Evolutionary conservation across 2,329 filamentous ascomycete genomes (phyloP).

Genomic region (Xylariaceae sp.): DNA sequence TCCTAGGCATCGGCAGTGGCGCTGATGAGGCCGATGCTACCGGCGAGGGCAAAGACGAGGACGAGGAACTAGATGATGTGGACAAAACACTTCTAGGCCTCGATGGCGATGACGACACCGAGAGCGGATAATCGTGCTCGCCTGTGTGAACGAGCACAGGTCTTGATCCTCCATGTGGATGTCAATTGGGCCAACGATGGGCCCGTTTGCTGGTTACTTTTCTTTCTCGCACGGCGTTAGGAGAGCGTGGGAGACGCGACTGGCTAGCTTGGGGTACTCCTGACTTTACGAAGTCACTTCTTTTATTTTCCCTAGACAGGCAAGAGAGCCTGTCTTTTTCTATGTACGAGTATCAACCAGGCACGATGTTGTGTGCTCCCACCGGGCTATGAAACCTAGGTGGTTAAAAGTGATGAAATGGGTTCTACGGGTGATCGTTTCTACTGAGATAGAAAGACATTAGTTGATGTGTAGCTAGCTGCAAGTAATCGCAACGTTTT

Average conservation of each 20-base stretch:
- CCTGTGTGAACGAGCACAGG: not conserved
- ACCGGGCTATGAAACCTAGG: too few species aligned
- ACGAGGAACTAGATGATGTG: constrained; percentile 36
- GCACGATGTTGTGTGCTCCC: too few species aligned
- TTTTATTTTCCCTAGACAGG: not conserved
- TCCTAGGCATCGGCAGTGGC: constrained; percentile 43
- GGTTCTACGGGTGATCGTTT: too few species aligned
- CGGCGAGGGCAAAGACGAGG: constrained; percentile 40
- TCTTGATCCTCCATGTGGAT: constrained; percentile 2
- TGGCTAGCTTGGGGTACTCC: not conserved
- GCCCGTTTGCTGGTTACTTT: constrained; percentile 5
- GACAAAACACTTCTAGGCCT: constrained; percentile 33
- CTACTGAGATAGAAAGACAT: too few species aligned
- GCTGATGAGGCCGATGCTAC: constrained; percentile 34
- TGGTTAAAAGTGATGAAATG: too few species aligned
- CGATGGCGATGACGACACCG: constrained; percentile 30
- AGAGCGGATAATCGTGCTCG: constrained; percentile 21
- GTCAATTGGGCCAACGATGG: constrained; percentile 1
- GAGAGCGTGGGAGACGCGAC: constrained; percentile 7
- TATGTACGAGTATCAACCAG: too few species aligned
- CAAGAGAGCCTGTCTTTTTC: too few species aligned
- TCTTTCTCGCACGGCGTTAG: constrained; percentile 17
- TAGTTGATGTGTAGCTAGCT: too few species aligned
- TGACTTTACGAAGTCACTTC: not conserved
- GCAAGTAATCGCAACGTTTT: too few species aligned